A percentile compares a stretch with the other conserved stretches of the same genome.
phyloP scores from a whole-genome alignment of 108 stramenopile genomes.

The Cylindrotheca closterium region DNA sequence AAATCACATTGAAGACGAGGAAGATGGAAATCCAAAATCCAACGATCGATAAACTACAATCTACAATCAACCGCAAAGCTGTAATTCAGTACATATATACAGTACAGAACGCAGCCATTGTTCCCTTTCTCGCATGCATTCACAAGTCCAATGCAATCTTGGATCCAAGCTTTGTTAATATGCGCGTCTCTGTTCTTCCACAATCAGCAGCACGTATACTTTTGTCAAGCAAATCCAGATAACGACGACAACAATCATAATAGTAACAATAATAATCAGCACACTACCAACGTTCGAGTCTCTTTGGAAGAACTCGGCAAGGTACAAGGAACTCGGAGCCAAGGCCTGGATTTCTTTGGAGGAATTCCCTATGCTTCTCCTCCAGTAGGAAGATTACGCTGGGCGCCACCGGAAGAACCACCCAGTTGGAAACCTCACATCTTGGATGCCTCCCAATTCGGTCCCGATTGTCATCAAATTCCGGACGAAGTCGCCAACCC shows the following conservation, averaged over 20 bases:
- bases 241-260: no score
- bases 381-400: constrained; percentile 52
- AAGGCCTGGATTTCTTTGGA: constrained; percentile 52
- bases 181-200: background rate
- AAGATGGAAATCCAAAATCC: no score
- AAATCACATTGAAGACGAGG: no score
- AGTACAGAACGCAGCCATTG: background rate
- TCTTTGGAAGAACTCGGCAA: constrained; percentile 27
- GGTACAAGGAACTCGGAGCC: constrained; percentile 42
- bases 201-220: background rate
- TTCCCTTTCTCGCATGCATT: background rate
- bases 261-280: background rate
- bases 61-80: no score
- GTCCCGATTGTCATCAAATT: constrained; percentile 70
- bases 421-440: constrained; percentile 47
- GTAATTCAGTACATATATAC: no score
- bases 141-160: background rate
- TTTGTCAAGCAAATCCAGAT: no score
- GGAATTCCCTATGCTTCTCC: constrained; percentile 63
- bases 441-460: constrained; percentile 55
- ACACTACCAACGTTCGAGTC: constrained; percentile 12
- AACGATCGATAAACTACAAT: no score
- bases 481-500: constrained; percentile 55
- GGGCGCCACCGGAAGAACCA: constrained; percentile 53
- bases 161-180: background rate